Evolutionary conservation across 2,329 filamentous ascomycete species (phyloP), one percentile per base, ranked within the genome.

Genomic region (Curvularia lunata): DNA sequence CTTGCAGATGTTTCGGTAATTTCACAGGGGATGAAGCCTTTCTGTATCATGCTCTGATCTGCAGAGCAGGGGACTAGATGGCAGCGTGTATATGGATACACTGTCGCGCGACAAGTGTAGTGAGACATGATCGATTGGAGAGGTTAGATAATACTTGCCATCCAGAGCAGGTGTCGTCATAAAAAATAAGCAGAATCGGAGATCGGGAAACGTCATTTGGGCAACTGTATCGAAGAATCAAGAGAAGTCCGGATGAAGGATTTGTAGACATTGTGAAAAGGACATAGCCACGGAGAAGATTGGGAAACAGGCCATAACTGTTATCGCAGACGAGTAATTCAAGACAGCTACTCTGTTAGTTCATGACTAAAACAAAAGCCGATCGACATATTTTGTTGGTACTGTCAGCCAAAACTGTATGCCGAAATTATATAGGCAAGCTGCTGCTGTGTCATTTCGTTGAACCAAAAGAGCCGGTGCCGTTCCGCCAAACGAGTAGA

Each of bases 401-500:
- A 18, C 7, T n/a, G 2, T 21, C 7, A 16, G 2, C 16, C n/a
- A 28, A 2, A 5, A 3, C 37, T 7, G 3, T 27, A 38, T 43
- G 25, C 18, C 18, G 3, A 18, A 48, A 47, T 18, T 30, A 23
- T 37, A 9, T 32, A 58, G 16, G 58, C 38, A 54, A 43, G 50
- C 23, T 47, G n/a, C 54, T 43, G 57, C 49, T 55, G 9, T 52
- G 42, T 52, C 53, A 21, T 58, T 45, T 57, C 40, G 38, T 40
- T 8, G 13, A 1, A 43, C 23, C 38, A 37, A 34, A 3, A 27
- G 9, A 30, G 19, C 32, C 43, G 41, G 47, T 30, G 51, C 59
- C 5, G 56, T 55, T 59, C 59, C 51, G 42, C n/a, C 48, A 60
- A 60, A 61, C 61, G 51, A 54, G 25, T 25, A 19, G 9, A 27